Base-by-base conservation (phyloP, 2,329 filamentous ascomycete species). In the Fusarium sarcochroum region DNA sequence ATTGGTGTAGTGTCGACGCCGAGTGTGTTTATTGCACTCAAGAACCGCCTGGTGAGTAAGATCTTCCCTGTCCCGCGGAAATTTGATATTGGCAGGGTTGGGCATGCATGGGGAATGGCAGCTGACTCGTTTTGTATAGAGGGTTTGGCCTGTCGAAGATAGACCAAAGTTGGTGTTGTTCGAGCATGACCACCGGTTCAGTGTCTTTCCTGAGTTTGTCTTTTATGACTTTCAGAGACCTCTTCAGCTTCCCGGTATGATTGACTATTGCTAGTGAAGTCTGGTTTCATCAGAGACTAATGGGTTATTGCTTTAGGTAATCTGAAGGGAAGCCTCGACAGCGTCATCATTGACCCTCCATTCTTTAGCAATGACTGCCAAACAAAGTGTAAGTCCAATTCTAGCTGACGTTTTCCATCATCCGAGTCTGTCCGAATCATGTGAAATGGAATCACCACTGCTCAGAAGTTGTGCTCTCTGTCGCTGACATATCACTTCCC, bases 341-440 rank as follows among this genome's bases (percentile, higher is more conserved):
- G 89, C 54, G 85, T 95, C 63, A 90, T 94, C 55, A 87, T 87
- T 70, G 93, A 96, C 75, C 93, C 93, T 10, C 93, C 93, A 1
- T 95, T 95, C 76, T 82, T 95, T 35, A 93, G 88, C 76, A 87
- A 91, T 65, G 91, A 95, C 74, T 95, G 92, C 76, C 91, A 95
- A 77, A 93, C 91, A 1, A 94, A 93, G 82, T 83, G 90, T 91
- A 71, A 70, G 80, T 73, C 15, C 17, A 32, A 18, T 25, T 21
- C 27, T 6, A n/a, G 25, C 15, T 14, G 23, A 20, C 11, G 5
- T 10, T 56, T 38, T 37, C 13, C 17, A 27, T 5, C 21, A 58
- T 27, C 10, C 5, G 27, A 30, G 27, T 10, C 4, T 41, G 32
- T 32, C 21, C 11, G 8, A 17, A 23, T 34, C 6, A 9, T 18